Evolutionary conservation across 129 eudicot species (phyloP).

Genomic region (Flaveria linearis): DNA sequence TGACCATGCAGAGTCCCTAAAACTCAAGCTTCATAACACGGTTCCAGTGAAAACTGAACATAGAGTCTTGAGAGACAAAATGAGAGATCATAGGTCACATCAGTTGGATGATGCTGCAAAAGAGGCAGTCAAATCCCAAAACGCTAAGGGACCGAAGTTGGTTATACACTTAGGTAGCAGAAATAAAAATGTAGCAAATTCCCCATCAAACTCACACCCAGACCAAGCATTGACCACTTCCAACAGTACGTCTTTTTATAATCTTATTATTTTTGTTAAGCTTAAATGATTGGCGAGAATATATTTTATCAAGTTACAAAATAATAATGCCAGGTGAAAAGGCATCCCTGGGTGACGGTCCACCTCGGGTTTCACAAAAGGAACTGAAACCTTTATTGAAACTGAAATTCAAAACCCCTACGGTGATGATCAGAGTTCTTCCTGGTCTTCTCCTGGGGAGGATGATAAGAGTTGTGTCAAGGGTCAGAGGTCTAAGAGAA

Average conservation of each 20-base stretch:
- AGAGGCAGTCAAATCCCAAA: slow-evolving; percentile 46
- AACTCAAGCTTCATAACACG: slow-evolving; percentile 55
- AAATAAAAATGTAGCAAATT: slow-evolving; percentile 48
- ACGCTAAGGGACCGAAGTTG: slow-evolving; percentile 72
- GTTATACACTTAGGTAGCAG: slow-evolving; percentile 88
- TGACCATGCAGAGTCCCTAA: slow-evolving; percentile 45
- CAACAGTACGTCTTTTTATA: slow-evolving; percentile 50
- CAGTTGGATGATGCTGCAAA: slow-evolving; percentile 44
- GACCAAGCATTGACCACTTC: slow-evolving; percentile 53
- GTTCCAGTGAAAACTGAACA: slow-evolving; percentile 42
- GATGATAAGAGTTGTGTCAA: slow-evolving; percentile 71
- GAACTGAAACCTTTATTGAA: slow-evolving; percentile 71
- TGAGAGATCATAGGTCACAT: slow-evolving; percentile 50
- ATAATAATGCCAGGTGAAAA: slow-evolving; percentile 43
- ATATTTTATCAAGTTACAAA: background rate
- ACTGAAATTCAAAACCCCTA: slow-evolving; percentile 76
- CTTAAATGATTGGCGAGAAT: background rate
- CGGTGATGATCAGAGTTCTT: slow-evolving; percentile 54
- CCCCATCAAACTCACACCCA: slow-evolving; percentile 62
- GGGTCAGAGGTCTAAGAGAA: slow-evolving; percentile 96
- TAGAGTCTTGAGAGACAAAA: slow-evolving; percentile 42
- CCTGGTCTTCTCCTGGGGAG: slow-evolving; percentile 63
- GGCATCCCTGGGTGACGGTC: slow-evolving; percentile 29
- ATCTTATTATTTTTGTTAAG: background rate
- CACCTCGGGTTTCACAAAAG: slow-evolving; percentile 44